These are phyloP conservation scores for Cyamopsis tetragonoloba DNA, from an alignment of 306 rosid genomes.

Conservation along the genomic window DNA sequence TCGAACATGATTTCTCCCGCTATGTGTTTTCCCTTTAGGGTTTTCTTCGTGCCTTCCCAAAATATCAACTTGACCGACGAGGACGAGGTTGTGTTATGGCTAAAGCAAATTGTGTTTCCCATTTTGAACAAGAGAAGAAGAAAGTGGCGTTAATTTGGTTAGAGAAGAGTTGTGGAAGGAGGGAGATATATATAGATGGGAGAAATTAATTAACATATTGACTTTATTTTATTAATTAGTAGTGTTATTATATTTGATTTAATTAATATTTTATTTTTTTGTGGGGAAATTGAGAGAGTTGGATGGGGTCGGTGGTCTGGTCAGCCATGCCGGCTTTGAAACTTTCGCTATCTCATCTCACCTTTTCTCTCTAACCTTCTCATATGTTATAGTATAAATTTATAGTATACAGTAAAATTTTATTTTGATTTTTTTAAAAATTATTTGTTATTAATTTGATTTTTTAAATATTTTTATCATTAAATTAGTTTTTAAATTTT, in stretches of 20 bases:
- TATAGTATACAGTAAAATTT: no score
- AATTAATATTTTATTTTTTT: not conserved
- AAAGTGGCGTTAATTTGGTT: not conserved
- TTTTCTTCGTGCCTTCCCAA: slow-evolving; percentile 48
- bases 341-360: not conserved
- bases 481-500: no score
- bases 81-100: not conserved
- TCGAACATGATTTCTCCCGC: slow-evolving; percentile 93
- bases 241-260: slow-evolving; percentile 1
- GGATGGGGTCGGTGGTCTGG: slow-evolving; percentile 68
- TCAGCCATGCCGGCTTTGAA: slow-evolving; percentile 85
- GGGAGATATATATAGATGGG: slow-evolving; percentile 17
- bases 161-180: not conserved
- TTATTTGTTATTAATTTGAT: no score
- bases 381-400: no score
- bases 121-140: slow-evolving; percentile 7
- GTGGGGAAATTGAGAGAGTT: not conserved
- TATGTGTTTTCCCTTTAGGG: slow-evolving; percentile 45
- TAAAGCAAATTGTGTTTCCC: slow-evolving; percentile 61
- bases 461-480: no score
- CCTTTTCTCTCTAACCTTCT: no score
- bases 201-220: slow-evolving; percentile 38
- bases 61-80: slow-evolving; percentile 47
- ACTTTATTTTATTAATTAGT: no score
- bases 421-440: no score